Evolutionary conservation across 202 grass and related monocot genomes (phyloP), one percentile per base, ranked within the genome.

Genomic region (Schoenoplectus tabernaemontani): DNA sequence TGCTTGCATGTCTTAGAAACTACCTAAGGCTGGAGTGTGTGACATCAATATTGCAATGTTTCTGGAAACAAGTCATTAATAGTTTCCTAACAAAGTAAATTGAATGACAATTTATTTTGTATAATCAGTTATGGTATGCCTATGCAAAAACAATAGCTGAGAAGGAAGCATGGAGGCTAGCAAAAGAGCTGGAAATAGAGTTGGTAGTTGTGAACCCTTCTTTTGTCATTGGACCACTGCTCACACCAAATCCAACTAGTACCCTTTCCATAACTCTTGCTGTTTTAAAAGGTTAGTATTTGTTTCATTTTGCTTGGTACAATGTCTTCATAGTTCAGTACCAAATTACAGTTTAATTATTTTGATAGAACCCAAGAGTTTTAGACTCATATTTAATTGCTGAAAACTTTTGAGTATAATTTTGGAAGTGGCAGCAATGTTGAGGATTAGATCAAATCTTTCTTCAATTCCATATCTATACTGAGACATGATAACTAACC

Each of bases 61-160:
- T 59, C 10, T 12, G 10, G 30, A 61, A 34, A 60, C n/a, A 26
- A 60, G 28, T 22, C 57, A 28, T 22, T 28, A 60, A 1, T 3
- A 26, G 9, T 60, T 60, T 34, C 30, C 4, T 17, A 0, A 10
- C 4, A 32, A 50, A 33, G 51, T 19, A 53, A 74, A 74, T 13
- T 1, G n/a, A 34, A n/a, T 43, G 19, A 10, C 15, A 17, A 34
- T 19, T 26, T 74, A 17, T 32, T 26, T 74, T 54, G 26, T 53
- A 33, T 34, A 32, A 47, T 28, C 81, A 92, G 90, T 78, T 96
- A 12, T 96, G 93, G 93, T 96, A 96, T 78, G 93, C 90, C 1
- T 96, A 96, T 48, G 88, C 90, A 0, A 96, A 96, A 87, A 92
- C 90, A 66, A 48, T 92, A 84, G 93, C 93, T 46, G 93, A 96